Percentiles rank a stretch among this genome's conserved stretches.
Conservation (phyloP, 768 basidiomycete species). For the Calocybe gangraenosa region DNA sequence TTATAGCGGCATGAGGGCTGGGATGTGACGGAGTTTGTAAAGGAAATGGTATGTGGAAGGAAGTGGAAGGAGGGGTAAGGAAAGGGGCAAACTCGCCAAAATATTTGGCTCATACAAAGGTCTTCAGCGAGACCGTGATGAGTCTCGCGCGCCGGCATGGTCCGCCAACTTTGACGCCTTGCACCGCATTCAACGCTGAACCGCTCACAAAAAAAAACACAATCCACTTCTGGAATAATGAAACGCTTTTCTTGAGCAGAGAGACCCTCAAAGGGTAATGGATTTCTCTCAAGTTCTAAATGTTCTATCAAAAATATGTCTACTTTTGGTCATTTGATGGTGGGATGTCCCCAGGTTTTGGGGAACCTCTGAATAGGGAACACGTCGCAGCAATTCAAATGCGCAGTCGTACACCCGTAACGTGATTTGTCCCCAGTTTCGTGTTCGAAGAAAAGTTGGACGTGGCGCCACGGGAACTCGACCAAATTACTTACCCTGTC, state of each 20-base stretch:
- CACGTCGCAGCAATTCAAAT: slow-evolving; percentile 10
- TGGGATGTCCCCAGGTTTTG: not conserved
- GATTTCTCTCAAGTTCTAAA: no score
- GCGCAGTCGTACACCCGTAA: not conserved
- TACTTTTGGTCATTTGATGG: slow-evolving; percentile 3
- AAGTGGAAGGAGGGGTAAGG: slow-evolving; percentile 6
- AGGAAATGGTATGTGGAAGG: slow-evolving; percentile 8
- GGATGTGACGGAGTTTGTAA: slow-evolving; percentile 6
- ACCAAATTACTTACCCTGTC: no score
- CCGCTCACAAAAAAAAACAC: no score
- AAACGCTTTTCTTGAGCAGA: no score
- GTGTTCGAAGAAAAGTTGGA: no score
- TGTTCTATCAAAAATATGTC: not conserved
- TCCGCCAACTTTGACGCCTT: no score
- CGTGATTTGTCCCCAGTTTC: no score
- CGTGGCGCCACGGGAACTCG: no score
- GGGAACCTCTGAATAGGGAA: not conserved
- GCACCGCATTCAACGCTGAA: no score
- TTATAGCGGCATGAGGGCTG: slow-evolving; percentile 17
- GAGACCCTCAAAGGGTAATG: no score
- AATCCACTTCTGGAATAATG: not conserved
- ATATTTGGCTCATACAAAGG: slow-evolving; percentile 11
- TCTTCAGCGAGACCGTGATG: no score
- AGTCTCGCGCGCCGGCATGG: no score
- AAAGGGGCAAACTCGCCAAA: slow-evolving; percentile 5